Evolutionary conservation across 148 eudicot genomes (phyloP), one percentile per base, ranked within the genome.

Genomic region (Amaranthus hypochondriacus): DNA sequence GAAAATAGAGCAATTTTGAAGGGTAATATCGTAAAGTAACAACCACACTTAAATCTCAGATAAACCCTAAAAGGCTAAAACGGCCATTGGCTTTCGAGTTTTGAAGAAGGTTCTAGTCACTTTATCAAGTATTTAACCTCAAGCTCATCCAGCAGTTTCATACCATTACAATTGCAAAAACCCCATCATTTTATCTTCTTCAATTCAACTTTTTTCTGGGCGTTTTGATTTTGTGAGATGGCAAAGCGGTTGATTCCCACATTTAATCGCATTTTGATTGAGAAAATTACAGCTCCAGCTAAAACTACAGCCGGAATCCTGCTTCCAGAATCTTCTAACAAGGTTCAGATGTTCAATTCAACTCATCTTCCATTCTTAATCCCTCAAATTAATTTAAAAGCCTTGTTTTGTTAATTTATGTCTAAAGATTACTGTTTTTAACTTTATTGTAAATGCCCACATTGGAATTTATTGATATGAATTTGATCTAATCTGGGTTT

Each of bases 271-370:
- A 83, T 88, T 56, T 61, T 88, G 79, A 76, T 90, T 28, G 95
- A 88, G 82, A 90, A 90, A 70, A 82, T 90, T 46, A n/a, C 71
- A 4, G 84, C 91, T 55, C 91, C 91, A 1, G 72, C 95, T 49
- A 90, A 86, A 69, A 90, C 95, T 57, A 60, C 70, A 69, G 77
- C 88, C 66, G 95, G 95, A 49, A 90, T 90, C 68, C 79, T 90
- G 59, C 95, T 90, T 59, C 95, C 92, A n/a, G 90, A 90, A 80
- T 84, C 82, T 46, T 81, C 92, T 66, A 13, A 70, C 21, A 90
- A 88, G 92, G 90, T 90, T 4, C n/a, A 2, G 15, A 4, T 8
- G 90, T 90, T 4, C n/a, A 2, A 44, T 7, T 8, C 15, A 42
- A 50, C 6, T 18, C 56, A 4, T 5, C 8, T 11, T 56, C 7